A percentile compares a stretch with the other conserved stretches of the same genome.
Conservation (phyloP, 495 filamentous ascomycete genomes). For the Penicillium crystallinum region DNA sequence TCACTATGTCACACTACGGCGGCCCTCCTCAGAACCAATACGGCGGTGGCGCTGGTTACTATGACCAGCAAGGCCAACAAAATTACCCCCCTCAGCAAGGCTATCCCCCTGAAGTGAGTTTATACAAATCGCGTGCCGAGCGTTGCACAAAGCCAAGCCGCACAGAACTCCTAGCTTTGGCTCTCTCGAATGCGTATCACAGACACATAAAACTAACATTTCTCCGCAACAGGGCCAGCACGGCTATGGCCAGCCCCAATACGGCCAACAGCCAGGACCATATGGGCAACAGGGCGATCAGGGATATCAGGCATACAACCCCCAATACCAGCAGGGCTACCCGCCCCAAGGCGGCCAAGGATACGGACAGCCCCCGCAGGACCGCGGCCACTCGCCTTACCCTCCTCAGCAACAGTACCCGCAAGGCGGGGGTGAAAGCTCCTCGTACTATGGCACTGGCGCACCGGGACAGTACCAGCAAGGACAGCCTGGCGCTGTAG, state of each 20-base stretch:
- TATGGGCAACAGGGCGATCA: constrained; percentile 19
- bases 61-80: constrained; percentile 12
- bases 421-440: constrained; percentile 16
- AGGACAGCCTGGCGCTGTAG: constrained; percentile 16
- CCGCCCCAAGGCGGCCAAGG: constrained; percentile 4
- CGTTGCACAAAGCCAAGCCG: neutral
- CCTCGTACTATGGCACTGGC: constrained; percentile 17
- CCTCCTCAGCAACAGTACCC: constrained; percentile 26
- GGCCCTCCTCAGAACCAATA: constrained; percentile 16
- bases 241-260: constrained; percentile 8
- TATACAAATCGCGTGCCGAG: neutral
- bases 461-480: constrained; percentile 12
- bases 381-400: constrained; percentile 29
- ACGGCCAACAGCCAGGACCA: constrained; percentile 10
- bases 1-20: constrained; percentile 18
- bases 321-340: constrained; percentile 18
- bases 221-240: constrained; percentile 17
- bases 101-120: constrained; percentile 23
- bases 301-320: constrained; percentile 9
- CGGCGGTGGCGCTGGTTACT: constrained; percentile 11
- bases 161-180: neutral
- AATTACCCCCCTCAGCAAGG: constrained; percentile 7
- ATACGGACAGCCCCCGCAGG: constrained; percentile 19
- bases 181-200: neutral
- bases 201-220: constrained; percentile 1